phyloP scores from a whole-genome alignment of 2,329 filamentous ascomycete genomes.

The Raffaelea arxii region DNA sequence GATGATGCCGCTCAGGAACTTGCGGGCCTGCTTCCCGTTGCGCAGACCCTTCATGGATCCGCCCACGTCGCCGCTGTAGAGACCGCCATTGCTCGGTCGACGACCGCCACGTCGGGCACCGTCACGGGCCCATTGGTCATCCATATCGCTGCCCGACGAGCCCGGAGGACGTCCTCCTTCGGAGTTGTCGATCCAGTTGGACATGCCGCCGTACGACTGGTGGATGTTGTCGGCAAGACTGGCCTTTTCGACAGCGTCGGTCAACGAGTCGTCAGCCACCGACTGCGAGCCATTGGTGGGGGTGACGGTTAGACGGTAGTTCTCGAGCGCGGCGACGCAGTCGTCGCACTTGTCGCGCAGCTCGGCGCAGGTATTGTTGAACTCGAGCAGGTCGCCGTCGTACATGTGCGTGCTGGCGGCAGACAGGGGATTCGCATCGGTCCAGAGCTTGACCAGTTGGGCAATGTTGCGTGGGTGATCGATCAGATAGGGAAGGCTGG shows the following conservation, averaged over 20 bases:
- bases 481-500: constrained; percentile 84
- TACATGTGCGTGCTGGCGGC: constrained; percentile 24
- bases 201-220: constrained; percentile 23
- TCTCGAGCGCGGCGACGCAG: constrained; percentile 40
- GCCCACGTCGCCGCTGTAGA: constrained; percentile 19
- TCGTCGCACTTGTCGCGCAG: constrained; percentile 42
- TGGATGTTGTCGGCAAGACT: constrained; percentile 27
- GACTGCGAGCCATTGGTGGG: constrained; percentile 6
- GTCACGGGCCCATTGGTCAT: constrained; percentile 18
- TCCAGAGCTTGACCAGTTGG: constrained; percentile 71
- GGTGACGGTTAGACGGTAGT: constrained; percentile 29
- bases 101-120: constrained; percentile 15
- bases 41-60: constrained; percentile 25
- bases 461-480: constrained; percentile 82
- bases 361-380: constrained; percentile 39
- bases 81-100: constrained; percentile 15
- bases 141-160: constrained; percentile 41
- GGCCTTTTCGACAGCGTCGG: constrained; percentile 38
- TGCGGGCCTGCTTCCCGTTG: constrained; percentile 29
- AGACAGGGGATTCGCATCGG: constrained; percentile 40
- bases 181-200: constrained; percentile 8
- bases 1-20: constrained; percentile 32
- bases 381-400: constrained; percentile 43
- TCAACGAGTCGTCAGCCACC: constrained; percentile 23
- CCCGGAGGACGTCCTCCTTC: constrained; percentile 26